Base-by-base conservation (phyloP, 2,329 filamentous ascomycete species). In the Ceratocystis cacaofunesta region DNA sequence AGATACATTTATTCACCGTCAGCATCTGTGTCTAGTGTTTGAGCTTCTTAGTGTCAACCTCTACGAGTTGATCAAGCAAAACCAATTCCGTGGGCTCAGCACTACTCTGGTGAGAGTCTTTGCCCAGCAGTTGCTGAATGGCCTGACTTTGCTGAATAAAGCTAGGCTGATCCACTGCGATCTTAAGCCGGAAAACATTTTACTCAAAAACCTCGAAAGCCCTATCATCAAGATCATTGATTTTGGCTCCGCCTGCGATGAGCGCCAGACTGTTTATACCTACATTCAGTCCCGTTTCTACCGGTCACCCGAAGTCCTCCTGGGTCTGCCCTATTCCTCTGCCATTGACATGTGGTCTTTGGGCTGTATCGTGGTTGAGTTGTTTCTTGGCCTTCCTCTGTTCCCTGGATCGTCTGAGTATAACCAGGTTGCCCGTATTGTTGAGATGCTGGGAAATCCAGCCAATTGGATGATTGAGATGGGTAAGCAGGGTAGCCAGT, bases 191-290 rank as follows among this genome's bases (percentile, higher is more conserved):
- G 94, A 99, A 75, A 99, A 99, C 71, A 99, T 99, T 66, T 77
- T 99, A 55, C 80, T 99, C 64, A 99, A 99, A 76, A 99, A 99
- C 73, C 85, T 99, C 52, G 94, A 99, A 75, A 97, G 92, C 72
- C 94, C 94, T 2, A 97, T 99, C 70, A 99, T 99, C 82, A 99
- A 99, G 76, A 96, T 99, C 72, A 99, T 99, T 74, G 94, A 99
- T 80, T 99, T 99, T 73, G 94, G 94, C 55, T 99, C 94, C 46
- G 94, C 94, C 15, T 99, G 94, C 75, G 94, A 99, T 74, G 94
- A 99, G 77, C 86, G 94, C 62, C 94, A 99, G 75, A 99, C 94
- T 0, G 94, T 99, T 32, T 99, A 99, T 75, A 99, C 94, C 5
- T 99, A 99, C 74, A 99, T 99, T 68, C 94, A 99, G 75, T 99